A percentile compares a stretch with the other conserved stretches of the same genome.
phyloP scores from a whole-genome alignment of 2,329 filamentous ascomycete genomes.

The Geosmithia putterillii region DNA sequence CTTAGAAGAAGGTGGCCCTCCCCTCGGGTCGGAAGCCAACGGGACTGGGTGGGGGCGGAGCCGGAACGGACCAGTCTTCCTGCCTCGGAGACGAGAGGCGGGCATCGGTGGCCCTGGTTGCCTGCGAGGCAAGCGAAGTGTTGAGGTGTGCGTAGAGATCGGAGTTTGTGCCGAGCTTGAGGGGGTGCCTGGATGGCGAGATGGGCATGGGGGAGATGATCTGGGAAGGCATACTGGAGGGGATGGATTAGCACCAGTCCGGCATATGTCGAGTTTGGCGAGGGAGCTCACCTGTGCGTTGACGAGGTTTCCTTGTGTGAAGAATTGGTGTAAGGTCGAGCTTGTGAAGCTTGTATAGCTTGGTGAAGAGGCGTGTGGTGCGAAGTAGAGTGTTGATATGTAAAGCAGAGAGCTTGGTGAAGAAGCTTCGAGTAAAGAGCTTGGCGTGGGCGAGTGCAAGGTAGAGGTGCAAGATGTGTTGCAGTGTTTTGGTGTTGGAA shows the following conservation, averaged over 20 bases:
- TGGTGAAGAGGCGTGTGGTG: too few relatives aligned
- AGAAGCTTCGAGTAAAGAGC: too few relatives aligned
- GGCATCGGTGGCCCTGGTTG: slow-evolving; percentile 14
- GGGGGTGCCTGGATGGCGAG: slow-evolving; percentile 30
- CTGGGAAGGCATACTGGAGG: slow-evolving; percentile 20
- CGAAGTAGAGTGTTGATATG: too few relatives aligned
- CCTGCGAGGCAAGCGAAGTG: slow-evolving; percentile 33
- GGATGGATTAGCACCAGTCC: too few relatives aligned
- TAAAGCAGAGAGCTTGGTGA: too few relatives aligned
- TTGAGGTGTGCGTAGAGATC: slow-evolving; percentile 42
- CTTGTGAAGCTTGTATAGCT: too few relatives aligned
- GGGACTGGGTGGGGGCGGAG: slow-evolving; percentile 51
- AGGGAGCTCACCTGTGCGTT: too few relatives aligned
- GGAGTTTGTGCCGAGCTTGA: slow-evolving; percentile 30
- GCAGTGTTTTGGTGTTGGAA: neutral
- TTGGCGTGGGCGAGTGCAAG: too few relatives aligned
- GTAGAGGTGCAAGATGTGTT: too few relatives aligned
- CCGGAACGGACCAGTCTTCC: slow-evolving; percentile 51
- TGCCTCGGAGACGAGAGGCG: slow-evolving; percentile 35
- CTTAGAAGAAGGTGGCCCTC: slow-evolving; percentile 25
- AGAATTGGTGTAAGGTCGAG: too few relatives aligned
- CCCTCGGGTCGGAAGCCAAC: slow-evolving; percentile 47
- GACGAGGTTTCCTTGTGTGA: too few relatives aligned
- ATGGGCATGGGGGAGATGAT: slow-evolving; percentile 32
- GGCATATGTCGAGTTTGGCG: too few relatives aligned